Evolutionary conservation across 345 rosid genomes (phyloP).

Genomic region (Euphorbia lathyris): DNA sequence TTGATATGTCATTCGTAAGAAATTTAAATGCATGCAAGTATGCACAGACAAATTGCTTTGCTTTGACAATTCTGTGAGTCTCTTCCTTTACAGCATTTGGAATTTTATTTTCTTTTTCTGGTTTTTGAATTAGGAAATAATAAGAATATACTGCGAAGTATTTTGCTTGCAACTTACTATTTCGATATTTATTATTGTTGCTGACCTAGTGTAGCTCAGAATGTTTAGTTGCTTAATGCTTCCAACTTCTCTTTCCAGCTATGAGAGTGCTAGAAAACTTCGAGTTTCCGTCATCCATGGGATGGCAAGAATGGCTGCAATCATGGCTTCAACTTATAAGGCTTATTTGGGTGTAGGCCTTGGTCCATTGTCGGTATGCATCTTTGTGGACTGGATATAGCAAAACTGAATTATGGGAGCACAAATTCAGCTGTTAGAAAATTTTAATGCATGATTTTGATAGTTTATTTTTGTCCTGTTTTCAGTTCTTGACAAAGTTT

Average conservation of each 20-base stretch:
- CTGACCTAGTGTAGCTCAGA: background rate
- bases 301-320: slow-evolving; percentile 94
- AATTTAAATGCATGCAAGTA: background rate
- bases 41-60: background rate
- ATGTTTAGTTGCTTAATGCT: background rate
- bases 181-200: background rate
- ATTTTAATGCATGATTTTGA: slow-evolving; percentile 9
- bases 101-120: background rate
- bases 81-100: background rate
- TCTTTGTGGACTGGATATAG: background rate
- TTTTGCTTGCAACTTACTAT: background rate
- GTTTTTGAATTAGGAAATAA: background rate
- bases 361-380: slow-evolving; percentile 78
- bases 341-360: slow-evolving; percentile 96
- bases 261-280: slow-evolving; percentile 67
- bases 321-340: slow-evolving; percentile 94
- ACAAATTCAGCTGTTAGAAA: background rate
- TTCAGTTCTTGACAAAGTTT: slow-evolving; percentile 76
- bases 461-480: slow-evolving; percentile 11
- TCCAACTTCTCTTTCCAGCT: slow-evolving; percentile 37
- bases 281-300: slow-evolving; percentile 83
- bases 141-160: no score
- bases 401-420: background rate
- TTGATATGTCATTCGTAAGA: background rate
- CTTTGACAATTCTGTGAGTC: background rate